These are phyloP conservation scores for Ophiosphaerella korrae DNA, from an alignment of 2,329 filamentous ascomycete species.

Conservation along the genomic window DNA sequence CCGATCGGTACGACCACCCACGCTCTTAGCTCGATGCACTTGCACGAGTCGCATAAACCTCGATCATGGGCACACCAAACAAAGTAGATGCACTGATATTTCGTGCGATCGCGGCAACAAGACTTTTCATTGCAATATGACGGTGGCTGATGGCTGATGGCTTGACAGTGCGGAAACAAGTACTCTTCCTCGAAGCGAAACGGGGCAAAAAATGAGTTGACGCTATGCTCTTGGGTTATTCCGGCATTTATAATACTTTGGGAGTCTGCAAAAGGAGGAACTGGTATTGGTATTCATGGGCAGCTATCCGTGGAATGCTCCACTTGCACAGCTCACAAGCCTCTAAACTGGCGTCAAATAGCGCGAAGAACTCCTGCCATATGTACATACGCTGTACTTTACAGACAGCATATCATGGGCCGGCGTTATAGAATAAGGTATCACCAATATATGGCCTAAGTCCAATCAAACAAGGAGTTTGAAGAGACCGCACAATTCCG, in stretches of 20 bases:
- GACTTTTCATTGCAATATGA: neutral
- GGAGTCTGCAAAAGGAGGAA: no score
- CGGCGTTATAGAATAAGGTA: neutral
- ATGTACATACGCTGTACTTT: no score
- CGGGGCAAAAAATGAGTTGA: constrained; percentile 64
- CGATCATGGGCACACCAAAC: neutral
- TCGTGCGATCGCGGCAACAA: neutral
- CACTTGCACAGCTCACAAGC: no score
- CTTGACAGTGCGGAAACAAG: constrained; percentile 81
- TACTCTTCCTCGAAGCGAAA: constrained; percentile 93
- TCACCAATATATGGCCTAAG: neutral
- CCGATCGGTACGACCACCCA: constrained; percentile 73
- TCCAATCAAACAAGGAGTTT: no score
- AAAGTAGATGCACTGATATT: neutral
- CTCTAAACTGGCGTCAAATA: no score
- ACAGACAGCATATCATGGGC: no score
- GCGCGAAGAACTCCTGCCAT: no score
- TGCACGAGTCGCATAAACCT: neutral
- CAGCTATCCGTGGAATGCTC: no score
- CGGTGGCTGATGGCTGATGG: constrained; percentile 29
- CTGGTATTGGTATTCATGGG: no score
- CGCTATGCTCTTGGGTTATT: no score
- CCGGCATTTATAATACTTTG: no score
- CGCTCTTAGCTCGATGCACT: neutral
- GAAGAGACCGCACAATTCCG: no score